Conservation (phyloP, 2,329 filamentous ascomycete genomes). For the Monilinia fructigena region DNA sequence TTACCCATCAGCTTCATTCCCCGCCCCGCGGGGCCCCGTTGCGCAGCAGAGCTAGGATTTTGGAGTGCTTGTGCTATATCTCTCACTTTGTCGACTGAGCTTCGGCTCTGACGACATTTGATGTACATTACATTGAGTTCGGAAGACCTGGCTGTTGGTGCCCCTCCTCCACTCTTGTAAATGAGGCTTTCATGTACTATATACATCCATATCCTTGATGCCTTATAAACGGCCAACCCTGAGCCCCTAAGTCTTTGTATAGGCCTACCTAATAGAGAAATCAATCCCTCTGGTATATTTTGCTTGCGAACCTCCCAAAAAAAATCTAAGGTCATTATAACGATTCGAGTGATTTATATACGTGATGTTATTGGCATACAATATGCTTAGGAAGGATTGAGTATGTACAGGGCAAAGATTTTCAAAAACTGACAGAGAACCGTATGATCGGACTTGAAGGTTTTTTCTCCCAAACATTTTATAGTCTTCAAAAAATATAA, state of each 20-base stretch:
- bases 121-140: background rate
- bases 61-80: background rate
- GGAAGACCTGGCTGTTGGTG: background rate
- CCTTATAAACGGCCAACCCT: background rate
- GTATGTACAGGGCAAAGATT: background rate
- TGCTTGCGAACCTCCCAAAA: constrained; percentile 8
- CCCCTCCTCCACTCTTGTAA: too few species aligned
- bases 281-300: background rate
- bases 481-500: background rate
- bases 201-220: background rate
- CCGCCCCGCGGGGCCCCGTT: too few species aligned
- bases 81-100: background rate
- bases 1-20: too few species aligned
- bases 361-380: too few species aligned
- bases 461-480: background rate
- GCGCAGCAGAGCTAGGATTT: background rate
- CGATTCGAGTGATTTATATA: background rate
- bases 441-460: background rate
- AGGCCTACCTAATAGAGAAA: background rate
- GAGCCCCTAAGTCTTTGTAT: background rate
- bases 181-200: background rate
- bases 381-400: too few species aligned
- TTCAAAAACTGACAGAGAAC: background rate
- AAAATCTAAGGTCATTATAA: background rate
- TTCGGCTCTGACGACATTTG: too few species aligned